Evolutionary conservation across 305 asterid species (phyloP).

Genomic region (Ajuga reptans): DNA sequence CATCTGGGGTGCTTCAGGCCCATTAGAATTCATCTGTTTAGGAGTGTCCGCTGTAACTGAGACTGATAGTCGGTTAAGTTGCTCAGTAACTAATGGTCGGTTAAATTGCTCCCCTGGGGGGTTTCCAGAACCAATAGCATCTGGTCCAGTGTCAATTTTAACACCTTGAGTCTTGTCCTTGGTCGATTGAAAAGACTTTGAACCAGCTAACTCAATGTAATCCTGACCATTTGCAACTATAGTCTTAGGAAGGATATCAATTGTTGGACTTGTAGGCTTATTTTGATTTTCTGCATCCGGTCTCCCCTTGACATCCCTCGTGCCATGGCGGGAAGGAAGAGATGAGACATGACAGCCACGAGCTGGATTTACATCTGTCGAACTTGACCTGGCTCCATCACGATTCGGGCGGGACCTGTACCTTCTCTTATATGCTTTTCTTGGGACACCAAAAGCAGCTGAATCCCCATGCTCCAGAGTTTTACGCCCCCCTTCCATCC

Average conservation of each 20-base stretch:
- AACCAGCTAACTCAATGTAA: slow-evolving; percentile 35
- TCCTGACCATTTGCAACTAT: slow-evolving; percentile 30
- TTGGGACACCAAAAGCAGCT: slow-evolving; percentile 57
- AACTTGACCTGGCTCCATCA: slow-evolving; percentile 57
- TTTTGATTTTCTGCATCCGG: slow-evolving; percentile 49
- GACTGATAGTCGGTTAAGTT: slow-evolving; percentile 32
- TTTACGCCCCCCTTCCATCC: slow-evolving; percentile 38
- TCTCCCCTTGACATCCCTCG: slow-evolving; percentile 38
- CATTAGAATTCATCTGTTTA: slow-evolving; percentile 32
- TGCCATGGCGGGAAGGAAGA: slow-evolving; percentile 42
- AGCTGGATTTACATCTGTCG: slow-evolving; percentile 48
- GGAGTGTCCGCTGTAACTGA: slow-evolving; percentile 34
- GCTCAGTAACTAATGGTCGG: slow-evolving; percentile 39
- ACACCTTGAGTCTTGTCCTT: slow-evolving; percentile 33
- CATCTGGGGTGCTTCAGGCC: slow-evolving; percentile 28
- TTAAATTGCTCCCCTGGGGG: slow-evolving; percentile 30
- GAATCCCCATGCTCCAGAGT: slow-evolving; percentile 54
- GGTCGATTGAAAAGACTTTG: slow-evolving; percentile 42
- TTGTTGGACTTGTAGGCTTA: slow-evolving; percentile 35
- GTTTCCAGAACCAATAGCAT: slow-evolving; percentile 37
- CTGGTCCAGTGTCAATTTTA: slow-evolving; percentile 26
- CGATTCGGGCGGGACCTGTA: slow-evolving; percentile 66
- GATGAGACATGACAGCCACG: slow-evolving; percentile 46
- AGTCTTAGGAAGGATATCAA: slow-evolving; percentile 32
- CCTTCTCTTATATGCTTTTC: slow-evolving; percentile 82